Evolutionary conservation across 257 asterid genomes (phyloP).

Genomic region (Lantana camara): DNA sequence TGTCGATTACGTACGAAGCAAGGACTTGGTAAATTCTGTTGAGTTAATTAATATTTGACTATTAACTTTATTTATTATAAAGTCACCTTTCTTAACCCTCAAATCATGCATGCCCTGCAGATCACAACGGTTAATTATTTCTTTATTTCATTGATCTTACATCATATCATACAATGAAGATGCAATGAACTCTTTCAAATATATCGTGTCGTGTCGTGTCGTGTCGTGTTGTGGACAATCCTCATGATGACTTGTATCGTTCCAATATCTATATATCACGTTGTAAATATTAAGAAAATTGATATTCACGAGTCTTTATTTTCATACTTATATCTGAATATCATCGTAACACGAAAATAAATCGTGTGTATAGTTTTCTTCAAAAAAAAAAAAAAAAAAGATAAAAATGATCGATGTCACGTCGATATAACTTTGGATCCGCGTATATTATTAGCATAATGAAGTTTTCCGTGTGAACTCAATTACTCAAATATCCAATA

Average conservation of each 20-base stretch:
- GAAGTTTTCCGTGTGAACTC: too few species aligned
- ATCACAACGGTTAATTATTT: conserved; percentile 18
- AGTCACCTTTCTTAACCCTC: conserved; percentile 43
- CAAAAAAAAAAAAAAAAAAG: too few species aligned
- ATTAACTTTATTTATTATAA: conserved; percentile 8
- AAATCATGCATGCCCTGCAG: conserved; percentile 41
- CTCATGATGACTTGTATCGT: too few species aligned
- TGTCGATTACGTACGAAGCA: conserved; percentile 18
- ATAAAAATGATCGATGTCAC: conserved; percentile 8
- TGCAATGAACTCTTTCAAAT: too few species aligned
- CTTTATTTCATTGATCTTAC: conserved; percentile 22
- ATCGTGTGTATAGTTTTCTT: conserved; percentile 22
- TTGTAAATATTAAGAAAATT: too few species aligned
- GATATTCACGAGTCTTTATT: too few species aligned
- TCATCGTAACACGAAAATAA: too few species aligned
- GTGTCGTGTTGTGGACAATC: too few species aligned
- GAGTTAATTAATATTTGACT: conserved; percentile 23
- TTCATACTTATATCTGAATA: too few species aligned
- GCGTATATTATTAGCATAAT: background rate
- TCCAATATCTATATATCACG: too few species aligned
- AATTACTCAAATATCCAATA: too few species aligned
- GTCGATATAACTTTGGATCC: background rate
- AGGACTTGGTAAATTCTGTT: conserved; percentile 31
- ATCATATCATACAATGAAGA: conserved; percentile 12
- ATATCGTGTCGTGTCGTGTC: too few species aligned